Conservation (phyloP, 2,329 filamentous ascomycete species). For the Tolypocladium tundrense region DNA sequence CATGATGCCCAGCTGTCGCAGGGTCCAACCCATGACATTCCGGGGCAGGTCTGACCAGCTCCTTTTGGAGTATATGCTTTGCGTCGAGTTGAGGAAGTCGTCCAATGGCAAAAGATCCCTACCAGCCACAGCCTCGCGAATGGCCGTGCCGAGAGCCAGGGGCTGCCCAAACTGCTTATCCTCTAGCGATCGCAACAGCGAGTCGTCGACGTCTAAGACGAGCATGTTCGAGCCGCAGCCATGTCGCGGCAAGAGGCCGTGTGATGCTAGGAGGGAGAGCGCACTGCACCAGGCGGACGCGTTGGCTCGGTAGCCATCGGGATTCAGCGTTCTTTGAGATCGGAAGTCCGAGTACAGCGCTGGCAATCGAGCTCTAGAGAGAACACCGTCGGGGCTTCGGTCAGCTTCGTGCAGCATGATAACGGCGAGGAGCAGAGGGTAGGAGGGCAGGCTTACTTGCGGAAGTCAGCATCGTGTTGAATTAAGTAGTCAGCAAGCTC, state of each 20-base stretch:
- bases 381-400: not conserved
- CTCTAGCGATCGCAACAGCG: conserved; percentile 61
- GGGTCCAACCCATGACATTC: conserved; percentile 64
- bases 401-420: not conserved
- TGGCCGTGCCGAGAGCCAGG: conserved; percentile 66
- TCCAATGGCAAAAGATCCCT: conserved; percentile 60
- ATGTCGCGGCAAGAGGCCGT: conserved; percentile 40
- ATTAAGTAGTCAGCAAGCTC: conserved; percentile 60
- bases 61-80: conserved; percentile 58
- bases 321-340: conserved; percentile 63
- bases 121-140: conserved; percentile 61
- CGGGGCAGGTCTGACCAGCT: conserved; percentile 62
- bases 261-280: conserved; percentile 56
- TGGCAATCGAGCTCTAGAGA: conserved; percentile 60
- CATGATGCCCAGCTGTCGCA: conserved; percentile 57
- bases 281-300: conserved; percentile 68
- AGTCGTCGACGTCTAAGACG: conserved; percentile 45
- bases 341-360: conserved; percentile 86
- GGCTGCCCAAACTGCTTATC: conserved; percentile 72
- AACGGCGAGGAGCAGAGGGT: not conserved
- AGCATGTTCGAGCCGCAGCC: conserved; percentile 35
- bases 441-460: conserved; percentile 29
- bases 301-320: conserved; percentile 77
- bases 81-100: conserved; percentile 53
- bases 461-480: conserved; percentile 50